Percentiles rank a stretch among this genome's conserved stretches.
Conservation (phyloP, 2,329 filamentous ascomycete species). For the Escovopsis sp. region DNA sequence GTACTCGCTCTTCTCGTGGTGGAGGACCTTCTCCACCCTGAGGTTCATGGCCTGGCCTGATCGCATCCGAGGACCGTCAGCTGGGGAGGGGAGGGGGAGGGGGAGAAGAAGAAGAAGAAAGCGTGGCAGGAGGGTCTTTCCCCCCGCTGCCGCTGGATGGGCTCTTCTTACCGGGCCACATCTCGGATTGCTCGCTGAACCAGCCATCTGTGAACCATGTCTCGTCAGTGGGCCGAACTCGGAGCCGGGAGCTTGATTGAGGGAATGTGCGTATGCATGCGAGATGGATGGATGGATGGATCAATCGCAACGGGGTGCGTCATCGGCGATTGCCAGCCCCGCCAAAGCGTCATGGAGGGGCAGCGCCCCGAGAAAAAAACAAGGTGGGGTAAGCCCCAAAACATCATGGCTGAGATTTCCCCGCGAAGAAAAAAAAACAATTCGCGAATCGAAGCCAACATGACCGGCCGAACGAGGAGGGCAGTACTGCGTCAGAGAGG, state of each 20-base stretch:
- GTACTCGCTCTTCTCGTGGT: constrained; percentile 99
- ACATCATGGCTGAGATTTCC: not conserved
- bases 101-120: constrained; percentile 1
- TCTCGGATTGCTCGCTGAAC: constrained; percentile 97
- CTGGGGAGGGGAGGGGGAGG: not conserved
- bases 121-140: too few relatives aligned
- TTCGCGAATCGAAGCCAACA: too few relatives aligned
- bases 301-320: too few relatives aligned
- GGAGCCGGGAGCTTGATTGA: not conserved
- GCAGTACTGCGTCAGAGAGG: too few relatives aligned
- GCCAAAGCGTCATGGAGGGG: constrained; percentile 6
- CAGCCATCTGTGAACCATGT: constrained; percentile 75
- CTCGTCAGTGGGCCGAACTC: too few relatives aligned
- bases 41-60: constrained; percentile 93
- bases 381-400: constrained; percentile 9
- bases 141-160: too few relatives aligned
- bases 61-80: not conserved
- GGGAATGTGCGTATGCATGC: too few relatives aligned
- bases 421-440: too few relatives aligned
- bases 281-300: too few relatives aligned
- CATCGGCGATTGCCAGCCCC: not conserved
- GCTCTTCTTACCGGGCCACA: constrained; percentile 67
- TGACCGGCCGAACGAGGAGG: too few relatives aligned
- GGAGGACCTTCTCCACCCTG: constrained; percentile 91
- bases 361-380: constrained; percentile 4